These are phyloP conservation scores for Stagonosporopsis vannaccii DNA, from an alignment of 2,329 filamentous ascomycete species.

Conservation along the genomic window DNA sequence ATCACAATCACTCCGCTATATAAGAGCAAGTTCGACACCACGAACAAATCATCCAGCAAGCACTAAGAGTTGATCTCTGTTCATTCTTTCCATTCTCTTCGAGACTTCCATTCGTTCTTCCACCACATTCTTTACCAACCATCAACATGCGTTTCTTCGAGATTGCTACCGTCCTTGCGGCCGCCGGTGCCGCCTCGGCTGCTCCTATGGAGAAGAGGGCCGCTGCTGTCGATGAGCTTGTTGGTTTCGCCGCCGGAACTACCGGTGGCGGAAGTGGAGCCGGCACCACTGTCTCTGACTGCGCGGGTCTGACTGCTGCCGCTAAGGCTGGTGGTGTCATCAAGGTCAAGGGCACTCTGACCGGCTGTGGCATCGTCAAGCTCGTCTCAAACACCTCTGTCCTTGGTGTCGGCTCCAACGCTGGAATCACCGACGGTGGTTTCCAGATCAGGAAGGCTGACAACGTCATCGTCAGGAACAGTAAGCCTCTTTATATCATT, in stretches of 20 bases:
- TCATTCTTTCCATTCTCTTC: conserved; percentile 23
- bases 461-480: conserved; percentile 70
- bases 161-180: conserved; percentile 34
- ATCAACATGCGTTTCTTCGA: conserved; percentile 40
- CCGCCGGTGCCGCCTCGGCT: conserved; percentile 33
- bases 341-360: conserved; percentile 42
- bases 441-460: conserved; percentile 60
- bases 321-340: conserved; percentile 50
- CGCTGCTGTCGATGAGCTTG: conserved; percentile 40
- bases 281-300: conserved; percentile 62
- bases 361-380: conserved; percentile 43
- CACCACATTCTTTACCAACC: conserved; percentile 12
- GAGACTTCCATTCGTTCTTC: conserved; percentile 19
- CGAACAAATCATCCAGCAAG: conserved; percentile 9
- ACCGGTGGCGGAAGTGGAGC: conserved; percentile 64
- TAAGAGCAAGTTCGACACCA: conserved; percentile 3
- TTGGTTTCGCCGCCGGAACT: conserved; percentile 61
- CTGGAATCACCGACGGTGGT: conserved; percentile 56
- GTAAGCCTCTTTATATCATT: conserved; percentile 56
- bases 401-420: conserved; percentile 52
- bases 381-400: conserved; percentile 37
- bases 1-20: conserved; percentile 18
- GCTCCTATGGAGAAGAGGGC: conserved; percentile 37
- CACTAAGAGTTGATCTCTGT: conserved; percentile 28
- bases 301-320: conserved; percentile 59